Evolutionary conservation across 2,329 filamentous ascomycete species (phyloP).

Genomic region (Teratosphaeria destructans): DNA sequence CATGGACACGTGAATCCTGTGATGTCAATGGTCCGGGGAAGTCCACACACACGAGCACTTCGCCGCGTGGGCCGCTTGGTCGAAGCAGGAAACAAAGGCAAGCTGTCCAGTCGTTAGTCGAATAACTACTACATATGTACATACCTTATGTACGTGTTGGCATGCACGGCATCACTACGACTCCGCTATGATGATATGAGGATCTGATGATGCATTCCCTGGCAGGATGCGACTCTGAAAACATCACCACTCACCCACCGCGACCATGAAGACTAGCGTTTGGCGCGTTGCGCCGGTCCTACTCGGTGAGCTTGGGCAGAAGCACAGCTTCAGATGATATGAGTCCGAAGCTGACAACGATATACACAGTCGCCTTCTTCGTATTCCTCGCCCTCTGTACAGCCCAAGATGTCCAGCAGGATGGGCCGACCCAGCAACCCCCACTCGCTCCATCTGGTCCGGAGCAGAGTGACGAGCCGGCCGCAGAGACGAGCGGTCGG

Average conservation of each 20-base stretch:
- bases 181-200: neutral
- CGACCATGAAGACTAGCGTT: slow-evolving; percentile 11
- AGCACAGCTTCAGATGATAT: neutral
- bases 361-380: slow-evolving; percentile 10
- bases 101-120: neutral
- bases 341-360: slow-evolving; percentile 2
- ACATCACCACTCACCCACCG: neutral
- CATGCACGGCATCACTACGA: neutral
- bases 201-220: neutral
- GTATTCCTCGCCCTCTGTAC: slow-evolving; percentile 10
- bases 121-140: no score
- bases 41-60: neutral
- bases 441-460: slow-evolving; percentile 5
- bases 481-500: neutral
- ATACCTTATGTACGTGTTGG: neutral
- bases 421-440: slow-evolving; percentile 5
- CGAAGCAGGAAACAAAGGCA: slow-evolving; percentile 2
- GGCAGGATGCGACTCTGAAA: neutral
- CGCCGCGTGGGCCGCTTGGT: neutral
- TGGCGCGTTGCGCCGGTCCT: slow-evolving; percentile 15
- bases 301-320: slow-evolving; percentile 9
- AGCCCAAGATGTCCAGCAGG: slow-evolving; percentile 5
- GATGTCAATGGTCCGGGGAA: neutral
- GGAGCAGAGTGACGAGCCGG: slow-evolving; percentile 4
- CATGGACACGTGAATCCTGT: neutral